phyloP scores from a whole-genome alignment of 768 basidiomycete genomes.

The Gloeophyllum trabeum region DNA sequence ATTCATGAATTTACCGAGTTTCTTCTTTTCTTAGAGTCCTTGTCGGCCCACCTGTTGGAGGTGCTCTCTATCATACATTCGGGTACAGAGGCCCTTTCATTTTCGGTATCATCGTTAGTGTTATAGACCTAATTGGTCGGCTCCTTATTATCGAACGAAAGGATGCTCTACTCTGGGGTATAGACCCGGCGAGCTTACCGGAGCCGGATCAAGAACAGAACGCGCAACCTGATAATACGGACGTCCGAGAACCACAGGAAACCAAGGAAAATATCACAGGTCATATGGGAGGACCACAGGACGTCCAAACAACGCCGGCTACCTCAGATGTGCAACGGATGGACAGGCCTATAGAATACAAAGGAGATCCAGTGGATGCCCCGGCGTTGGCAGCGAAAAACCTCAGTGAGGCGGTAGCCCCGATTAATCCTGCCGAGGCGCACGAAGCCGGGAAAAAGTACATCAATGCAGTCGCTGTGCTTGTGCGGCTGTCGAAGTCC shows the following conservation, averaged over 20 bases:
- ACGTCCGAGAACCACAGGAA: background rate
- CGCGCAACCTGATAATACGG: too few species aligned
- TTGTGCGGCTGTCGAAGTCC: constrained; percentile 15
- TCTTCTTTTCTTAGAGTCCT: constrained; percentile 14
- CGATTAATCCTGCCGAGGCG: too few species aligned
- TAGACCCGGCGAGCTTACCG: constrained; percentile 10
- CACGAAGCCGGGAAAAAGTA: too few species aligned
- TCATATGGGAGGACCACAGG: constrained; percentile 3
- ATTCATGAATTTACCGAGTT: background rate
- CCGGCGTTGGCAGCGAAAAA: too few species aligned
- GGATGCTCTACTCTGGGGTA: constrained; percentile 20
- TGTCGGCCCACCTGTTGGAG: constrained; percentile 26
- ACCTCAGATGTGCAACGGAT: background rate
- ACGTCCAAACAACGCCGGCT: background rate
- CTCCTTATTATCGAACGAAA: constrained; percentile 25
- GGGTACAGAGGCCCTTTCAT: constrained; percentile 28
- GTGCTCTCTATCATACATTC: constrained; percentile 22
- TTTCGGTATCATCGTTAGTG: constrained; percentile 21
- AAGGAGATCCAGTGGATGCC: too few species aligned
- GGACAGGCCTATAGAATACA: constrained; percentile 7
- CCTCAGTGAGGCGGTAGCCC: too few species aligned
- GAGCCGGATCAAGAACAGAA: background rate
- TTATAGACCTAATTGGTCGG: constrained; percentile 23
- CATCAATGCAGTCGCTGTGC: constrained; percentile 11
- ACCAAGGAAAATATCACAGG: constrained; percentile 3